Evolutionary conservation across 345 rosid genomes (phyloP).

Genomic region (Carallia pectinifolia): DNA sequence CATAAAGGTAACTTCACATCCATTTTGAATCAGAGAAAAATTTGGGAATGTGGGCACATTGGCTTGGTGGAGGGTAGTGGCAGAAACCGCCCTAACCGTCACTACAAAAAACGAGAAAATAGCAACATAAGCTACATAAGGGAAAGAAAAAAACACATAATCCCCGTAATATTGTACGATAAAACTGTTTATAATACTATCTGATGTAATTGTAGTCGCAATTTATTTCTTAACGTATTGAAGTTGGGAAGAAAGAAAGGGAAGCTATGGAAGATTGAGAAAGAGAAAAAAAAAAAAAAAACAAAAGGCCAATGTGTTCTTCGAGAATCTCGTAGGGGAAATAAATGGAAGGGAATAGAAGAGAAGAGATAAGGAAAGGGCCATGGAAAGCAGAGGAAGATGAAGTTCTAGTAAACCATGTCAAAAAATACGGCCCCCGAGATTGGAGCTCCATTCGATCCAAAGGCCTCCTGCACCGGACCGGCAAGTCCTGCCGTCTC

Average conservation of each 20-base stretch:
- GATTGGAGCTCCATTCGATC: conserved; percentile 99
- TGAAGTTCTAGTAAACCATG: conserved; percentile 67
- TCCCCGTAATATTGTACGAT: too few relatives aligned
- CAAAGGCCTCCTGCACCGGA: conserved; percentile 86
- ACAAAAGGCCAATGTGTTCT: background rate
- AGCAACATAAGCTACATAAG: too few relatives aligned
- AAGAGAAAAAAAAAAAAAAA: conserved; percentile 26
- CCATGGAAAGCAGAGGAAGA: conserved; percentile 97
- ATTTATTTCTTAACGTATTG: background rate
- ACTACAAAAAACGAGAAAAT: background rate
- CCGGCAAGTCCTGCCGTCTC: conserved; percentile 94
- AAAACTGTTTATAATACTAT: too few relatives aligned
- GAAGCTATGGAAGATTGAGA: background rate
- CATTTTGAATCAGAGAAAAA: conserved; percentile 8
- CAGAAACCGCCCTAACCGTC: conserved; percentile 28
- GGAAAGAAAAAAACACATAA: too few relatives aligned
- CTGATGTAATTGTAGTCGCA: too few relatives aligned
- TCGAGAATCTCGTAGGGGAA: too few relatives aligned
- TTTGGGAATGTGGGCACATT: conserved; percentile 18
- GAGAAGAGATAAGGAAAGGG: conserved; percentile 69
- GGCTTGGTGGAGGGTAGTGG: conserved; percentile 18
- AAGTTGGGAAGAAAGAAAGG: background rate
- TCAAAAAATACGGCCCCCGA: conserved; percentile 69
- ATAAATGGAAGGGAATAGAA: background rate
- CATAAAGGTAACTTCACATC: background rate